Evolutionary conservation across 2,329 filamentous ascomycete genomes (phyloP), one percentile per base, ranked within the genome.

Genomic region (Emergomyces africanus): DNA sequence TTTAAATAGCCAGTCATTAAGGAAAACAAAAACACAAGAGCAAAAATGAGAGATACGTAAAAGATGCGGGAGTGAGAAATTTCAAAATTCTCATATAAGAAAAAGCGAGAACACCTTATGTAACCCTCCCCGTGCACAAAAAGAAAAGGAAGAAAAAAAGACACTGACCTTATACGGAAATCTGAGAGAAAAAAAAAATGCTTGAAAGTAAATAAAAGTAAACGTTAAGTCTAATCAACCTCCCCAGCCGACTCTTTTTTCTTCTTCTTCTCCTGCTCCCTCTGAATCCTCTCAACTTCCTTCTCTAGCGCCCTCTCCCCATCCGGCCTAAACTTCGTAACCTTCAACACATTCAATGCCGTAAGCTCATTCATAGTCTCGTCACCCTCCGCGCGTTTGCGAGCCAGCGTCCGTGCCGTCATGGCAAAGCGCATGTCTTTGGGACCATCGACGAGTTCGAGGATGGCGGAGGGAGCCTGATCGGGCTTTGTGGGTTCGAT

Each of bases 391-490:
- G 68, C 66, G 2, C 79, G 76, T 60, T 79, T 70, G 33, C 84
- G 80, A 49, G 89, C 89, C 6, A 97, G 80, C 0, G 89, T 86
- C 66, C 87, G 88, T 30, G 94, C 94, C 2, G 91, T 96, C 82
- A 97, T 85, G 68, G 90, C 89, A 76, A 96, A 96, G 39, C 91
- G 88, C 78, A 96, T 89, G 74, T 99, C 94, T 71, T 86, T 88
- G 39, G 90, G 90, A 41, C 92, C 91, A 74, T 99, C 94, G 62
- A 99, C 91, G 37, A 99, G 83, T 75, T 97, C 90, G 54, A 99
- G 85, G 64, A 99, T 91, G 25, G 94, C 92, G 39, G 87, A 91
- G 63, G 86, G 83, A 9, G 89, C 92, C 76, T 96, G 90, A 73
- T 97, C 92, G 68, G 83, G 81, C 73, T 92, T 90, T 68, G 88